Evolutionary conservation across 768 basidiomycete species (phyloP).

Genomic region (Lentinula sp.): DNA sequence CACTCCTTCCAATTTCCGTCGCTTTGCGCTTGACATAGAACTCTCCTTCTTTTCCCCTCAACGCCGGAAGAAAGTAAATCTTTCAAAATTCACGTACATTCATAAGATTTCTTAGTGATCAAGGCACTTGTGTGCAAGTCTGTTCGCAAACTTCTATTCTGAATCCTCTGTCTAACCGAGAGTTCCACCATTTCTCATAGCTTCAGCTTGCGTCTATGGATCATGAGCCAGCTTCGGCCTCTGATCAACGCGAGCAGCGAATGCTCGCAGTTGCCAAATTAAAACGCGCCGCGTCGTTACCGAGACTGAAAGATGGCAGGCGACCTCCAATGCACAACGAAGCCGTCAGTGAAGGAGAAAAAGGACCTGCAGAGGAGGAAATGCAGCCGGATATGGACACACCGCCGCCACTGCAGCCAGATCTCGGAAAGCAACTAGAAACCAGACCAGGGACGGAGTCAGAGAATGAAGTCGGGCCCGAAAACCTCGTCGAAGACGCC

Average conservation of each 20-base stretch:
- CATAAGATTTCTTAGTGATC: not conserved
- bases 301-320: slow-evolving; percentile 86
- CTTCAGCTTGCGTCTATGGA: slow-evolving; percentile 2
- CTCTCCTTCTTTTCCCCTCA: not conserved
- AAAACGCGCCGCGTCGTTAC: slow-evolving; percentile 86
- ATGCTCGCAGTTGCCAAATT: slow-evolving; percentile 86
- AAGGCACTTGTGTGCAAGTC: not conserved
- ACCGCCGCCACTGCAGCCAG: slow-evolving; percentile 11
- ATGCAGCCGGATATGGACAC: slow-evolving; percentile 13
- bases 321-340: slow-evolving; percentile 84
- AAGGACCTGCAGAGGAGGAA: slow-evolving; percentile 32
- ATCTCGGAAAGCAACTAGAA: slow-evolving; percentile 23
- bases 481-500: slow-evolving; percentile 18
- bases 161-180: not conserved
- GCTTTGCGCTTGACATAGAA: not conserved
- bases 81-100: not conserved
- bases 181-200: not conserved
- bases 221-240: slow-evolving; percentile 22
- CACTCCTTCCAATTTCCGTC: not conserved
- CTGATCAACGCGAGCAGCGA: slow-evolving; percentile 65
- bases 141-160: not conserved
- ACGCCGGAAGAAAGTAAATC: not conserved
- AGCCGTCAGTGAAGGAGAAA: slow-evolving; percentile 79
- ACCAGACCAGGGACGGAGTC: slow-evolving; percentile 16
- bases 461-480: slow-evolving; percentile 24